Evolutionary conservation across 2,329 filamentous ascomycete species (phyloP).

Genomic region (Cordyceps cateniannulata): DNA sequence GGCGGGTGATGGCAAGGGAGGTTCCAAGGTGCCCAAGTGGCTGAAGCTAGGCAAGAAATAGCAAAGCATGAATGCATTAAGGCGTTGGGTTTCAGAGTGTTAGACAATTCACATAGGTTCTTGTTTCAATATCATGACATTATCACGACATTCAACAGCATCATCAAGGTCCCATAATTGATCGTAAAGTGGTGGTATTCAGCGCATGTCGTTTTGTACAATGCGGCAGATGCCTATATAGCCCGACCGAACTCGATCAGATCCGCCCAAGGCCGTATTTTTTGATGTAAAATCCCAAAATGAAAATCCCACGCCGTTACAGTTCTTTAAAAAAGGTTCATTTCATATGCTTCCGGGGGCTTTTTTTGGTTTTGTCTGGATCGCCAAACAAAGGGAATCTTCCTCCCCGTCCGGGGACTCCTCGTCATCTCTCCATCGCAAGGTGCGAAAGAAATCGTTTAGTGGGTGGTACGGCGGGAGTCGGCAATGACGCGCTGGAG

Average conservation of each 20-base stretch:
- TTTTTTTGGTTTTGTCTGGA: not conserved
- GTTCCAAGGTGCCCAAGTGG: conserved; percentile 60
- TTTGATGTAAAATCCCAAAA: conserved; percentile 7
- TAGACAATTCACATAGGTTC: not conserved
- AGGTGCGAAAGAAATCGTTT: conserved; percentile 27
- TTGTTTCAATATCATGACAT: too few species aligned
- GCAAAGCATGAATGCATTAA: not conserved
- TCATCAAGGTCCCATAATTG: not conserved
- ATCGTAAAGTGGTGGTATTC: conserved; percentile 13
- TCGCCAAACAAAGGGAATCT: not conserved
- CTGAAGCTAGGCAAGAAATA: conserved; percentile 69
- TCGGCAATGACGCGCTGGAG: conserved; percentile 97
- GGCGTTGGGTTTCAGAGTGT: conserved; percentile 1
- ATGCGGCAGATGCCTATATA: conserved; percentile 7
- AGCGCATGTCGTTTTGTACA: conserved; percentile 8
- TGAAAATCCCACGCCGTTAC: conserved; percentile 11
- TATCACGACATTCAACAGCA: not conserved
- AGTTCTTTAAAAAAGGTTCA: conserved; percentile 9
- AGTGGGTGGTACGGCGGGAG: conserved; percentile 64
- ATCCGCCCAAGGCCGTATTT: conserved; percentile 4
- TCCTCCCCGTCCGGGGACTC: not conserved
- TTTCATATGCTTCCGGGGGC: conserved; percentile 5
- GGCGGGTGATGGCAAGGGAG: conserved; percentile 27
- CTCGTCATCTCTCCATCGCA: not conserved
- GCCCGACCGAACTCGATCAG: conserved; percentile 8